Percentiles rank a stretch among this genome's conserved stretches.
phyloP scores from a whole-genome alignment of 108 stramenopile species.

The Fistulifera solaris region DNA sequence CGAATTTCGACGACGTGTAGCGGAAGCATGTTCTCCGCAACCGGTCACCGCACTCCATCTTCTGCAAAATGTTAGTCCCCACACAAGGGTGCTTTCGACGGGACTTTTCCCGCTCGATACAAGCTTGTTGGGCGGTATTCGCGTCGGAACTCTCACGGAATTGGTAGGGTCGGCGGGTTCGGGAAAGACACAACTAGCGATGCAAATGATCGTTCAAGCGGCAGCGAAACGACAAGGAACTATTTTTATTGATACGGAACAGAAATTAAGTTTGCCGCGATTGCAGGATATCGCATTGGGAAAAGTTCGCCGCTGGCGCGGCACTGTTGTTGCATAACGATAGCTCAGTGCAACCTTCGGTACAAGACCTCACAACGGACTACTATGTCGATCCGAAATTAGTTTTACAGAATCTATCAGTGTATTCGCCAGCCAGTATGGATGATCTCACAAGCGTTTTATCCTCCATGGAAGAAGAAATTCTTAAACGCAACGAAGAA shows the following conservation, averaged over 20 bases:
- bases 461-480: conserved; percentile 43
- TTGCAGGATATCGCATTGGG: conserved; percentile 43
- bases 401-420: conserved; percentile 57
- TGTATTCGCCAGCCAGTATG: conserved; percentile 40
- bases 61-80: conserved; percentile 9
- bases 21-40: conserved; percentile 25
- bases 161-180: conserved; percentile 62
- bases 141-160: conserved; percentile 56
- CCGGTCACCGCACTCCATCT: conserved; percentile 27
- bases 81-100: conserved; percentile 16
- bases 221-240: conserved; percentile 44
- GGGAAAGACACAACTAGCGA: conserved; percentile 74
- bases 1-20: conserved; percentile 29
- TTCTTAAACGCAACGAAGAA: conserved; percentile 42
- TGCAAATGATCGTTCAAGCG: conserved; percentile 61
- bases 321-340: not conserved
- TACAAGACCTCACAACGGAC: not conserved
- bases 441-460: conserved; percentile 43
- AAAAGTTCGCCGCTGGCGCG: not conserved
- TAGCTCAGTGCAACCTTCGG: not conserved
- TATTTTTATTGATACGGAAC: conserved; percentile 77
- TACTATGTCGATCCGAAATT: conserved; percentile 2
- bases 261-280: conserved; percentile 53
- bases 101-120: conserved; percentile 49
- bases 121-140: conserved; percentile 48